A percentile compares a stretch with the other conserved stretches of the same genome.
phyloP scores from a whole-genome alignment of 441 rosid species.

The Flueggea neowawraea region DNA sequence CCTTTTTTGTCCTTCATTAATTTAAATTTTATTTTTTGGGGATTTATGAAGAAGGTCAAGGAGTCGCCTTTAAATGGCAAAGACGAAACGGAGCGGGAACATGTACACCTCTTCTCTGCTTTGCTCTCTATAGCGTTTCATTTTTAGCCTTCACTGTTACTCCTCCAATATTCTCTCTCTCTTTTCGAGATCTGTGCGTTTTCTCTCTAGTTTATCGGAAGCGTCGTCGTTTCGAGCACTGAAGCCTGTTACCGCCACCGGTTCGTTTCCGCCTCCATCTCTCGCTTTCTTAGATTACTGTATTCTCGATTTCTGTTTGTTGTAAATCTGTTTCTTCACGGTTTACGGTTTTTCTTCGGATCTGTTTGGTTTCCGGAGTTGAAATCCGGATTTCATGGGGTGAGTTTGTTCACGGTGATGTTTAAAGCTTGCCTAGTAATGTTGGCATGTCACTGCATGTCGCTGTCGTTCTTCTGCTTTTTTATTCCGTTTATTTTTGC shows the following conservation, averaged over 20 bases:
- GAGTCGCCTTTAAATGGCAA: slow-evolving; percentile 30
- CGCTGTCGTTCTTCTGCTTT: too few species aligned
- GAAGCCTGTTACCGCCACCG: slow-evolving; percentile 6
- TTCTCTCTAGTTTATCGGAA: too few species aligned
- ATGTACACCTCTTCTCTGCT: slow-evolving; percentile 15
- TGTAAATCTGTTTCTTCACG: too few species aligned
- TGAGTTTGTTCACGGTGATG: too few species aligned
- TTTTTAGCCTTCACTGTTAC: slow-evolving; percentile 14
- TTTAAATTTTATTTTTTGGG: background rate
- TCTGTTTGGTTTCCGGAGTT: too few species aligned
- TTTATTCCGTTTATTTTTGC: too few species aligned
- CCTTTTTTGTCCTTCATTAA: background rate
- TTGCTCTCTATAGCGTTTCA: background rate
- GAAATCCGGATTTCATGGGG: too few species aligned
- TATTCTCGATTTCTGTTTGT: background rate
- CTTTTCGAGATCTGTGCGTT: slow-evolving; percentile 45
- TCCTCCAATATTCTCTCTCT: slow-evolving; percentile 4
- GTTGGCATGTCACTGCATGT: too few species aligned
- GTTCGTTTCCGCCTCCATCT: background rate
- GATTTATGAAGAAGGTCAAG: background rate
- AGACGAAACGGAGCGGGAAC: slow-evolving; percentile 57
- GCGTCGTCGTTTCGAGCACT: slow-evolving; percentile 7
- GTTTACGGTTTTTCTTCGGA: too few species aligned
- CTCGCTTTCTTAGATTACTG: background rate
- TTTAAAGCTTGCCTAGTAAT: too few species aligned